Evolutionary conservation across 2,329 filamentous ascomycete genomes (phyloP).

Genomic region (Beauveria varroae): DNA sequence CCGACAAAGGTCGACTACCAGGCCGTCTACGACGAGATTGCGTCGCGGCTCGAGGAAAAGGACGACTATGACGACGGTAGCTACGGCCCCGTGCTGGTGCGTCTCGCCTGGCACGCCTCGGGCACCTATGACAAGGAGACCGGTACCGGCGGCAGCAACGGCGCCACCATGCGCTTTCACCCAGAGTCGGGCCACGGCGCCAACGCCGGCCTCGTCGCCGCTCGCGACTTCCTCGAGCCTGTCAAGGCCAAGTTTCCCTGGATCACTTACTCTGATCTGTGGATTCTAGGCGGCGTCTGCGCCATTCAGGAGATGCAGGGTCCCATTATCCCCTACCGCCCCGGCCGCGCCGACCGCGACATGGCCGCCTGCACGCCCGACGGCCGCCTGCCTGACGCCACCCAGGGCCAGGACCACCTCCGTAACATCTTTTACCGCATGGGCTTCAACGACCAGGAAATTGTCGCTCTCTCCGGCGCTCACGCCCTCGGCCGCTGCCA

Average conservation of each 20-base stretch:
- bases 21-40: slow-evolving; percentile 86
- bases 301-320: slow-evolving; percentile 95
- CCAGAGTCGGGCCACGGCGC: slow-evolving; percentile 87
- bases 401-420: slow-evolving; percentile 72
- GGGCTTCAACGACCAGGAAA: slow-evolving; percentile 96
- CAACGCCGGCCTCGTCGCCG: slow-evolving; percentile 81
- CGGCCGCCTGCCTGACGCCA: slow-evolving; percentile 74
- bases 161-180: slow-evolving; percentile 91
- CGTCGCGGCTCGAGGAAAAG: slow-evolving; percentile 71
- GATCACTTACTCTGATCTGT: slow-evolving; percentile 95
- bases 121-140: slow-evolving; percentile 89
- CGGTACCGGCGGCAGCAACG: slow-evolving; percentile 86
- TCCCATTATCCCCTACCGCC: slow-evolving; percentile 78
- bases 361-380: slow-evolving; percentile 83
- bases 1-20: slow-evolving; percentile 87
- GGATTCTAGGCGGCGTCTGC: slow-evolving; percentile 80
- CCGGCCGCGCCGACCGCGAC: slow-evolving; percentile 76
- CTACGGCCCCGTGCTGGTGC: slow-evolving; percentile 84
- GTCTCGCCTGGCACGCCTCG: slow-evolving; percentile 89
- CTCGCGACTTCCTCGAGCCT: slow-evolving; percentile 88
- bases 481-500: slow-evolving; percentile 89
- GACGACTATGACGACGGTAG: slow-evolving; percentile 95
- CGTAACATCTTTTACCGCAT: slow-evolving; percentile 92
- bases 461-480: slow-evolving; percentile 80
- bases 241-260: slow-evolving; percentile 85